Conservation (phyloP, 495 filamentous ascomycete species). For the Tricharina praecox region DNA sequence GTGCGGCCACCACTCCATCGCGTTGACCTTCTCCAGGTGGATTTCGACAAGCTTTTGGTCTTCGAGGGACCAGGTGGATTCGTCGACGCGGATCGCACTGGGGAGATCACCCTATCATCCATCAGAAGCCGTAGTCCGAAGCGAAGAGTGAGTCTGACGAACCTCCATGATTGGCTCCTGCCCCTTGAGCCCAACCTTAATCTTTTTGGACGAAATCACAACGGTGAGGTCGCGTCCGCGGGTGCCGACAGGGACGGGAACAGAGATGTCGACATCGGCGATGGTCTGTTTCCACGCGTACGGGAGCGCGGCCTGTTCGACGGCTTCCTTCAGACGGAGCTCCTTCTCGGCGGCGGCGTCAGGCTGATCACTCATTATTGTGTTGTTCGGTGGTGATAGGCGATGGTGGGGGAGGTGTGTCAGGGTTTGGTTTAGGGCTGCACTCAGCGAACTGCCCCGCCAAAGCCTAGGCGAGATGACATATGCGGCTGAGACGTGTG, state of each 20-base stretch:
- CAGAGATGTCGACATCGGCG: slow-evolving; percentile 65
- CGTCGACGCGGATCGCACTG: slow-evolving; percentile 61
- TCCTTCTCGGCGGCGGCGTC: slow-evolving; percentile 36
- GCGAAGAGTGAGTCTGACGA: too few species aligned
- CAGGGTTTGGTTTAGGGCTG: too few species aligned
- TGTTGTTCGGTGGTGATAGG: slow-evolving; percentile 1
- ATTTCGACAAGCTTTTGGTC: slow-evolving; percentile 63
- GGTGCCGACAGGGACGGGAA: slow-evolving; percentile 59
- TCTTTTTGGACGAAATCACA: slow-evolving; percentile 57
- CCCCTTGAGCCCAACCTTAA: slow-evolving; percentile 76
- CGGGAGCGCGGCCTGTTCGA: slow-evolving; percentile 78
- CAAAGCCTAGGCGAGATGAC: too few species aligned
- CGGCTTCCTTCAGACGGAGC: slow-evolving; percentile 60
- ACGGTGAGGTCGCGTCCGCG: slow-evolving; percentile 74
- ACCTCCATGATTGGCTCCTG: slow-evolving; percentile 76
- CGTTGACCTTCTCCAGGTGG: slow-evolving; percentile 92
- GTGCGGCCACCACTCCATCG: slow-evolving; percentile 96
- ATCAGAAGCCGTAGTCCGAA: too few species aligned
- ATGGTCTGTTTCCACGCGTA: slow-evolving; percentile 99
- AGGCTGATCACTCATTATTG: background rate
- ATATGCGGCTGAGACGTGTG: too few species aligned
- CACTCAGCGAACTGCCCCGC: too few species aligned
- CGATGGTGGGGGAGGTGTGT: too few species aligned
- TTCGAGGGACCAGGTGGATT: slow-evolving; percentile 87
- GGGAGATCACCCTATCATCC: slow-evolving; percentile 58